Evolutionary conservation across 768 basidiomycete species (phyloP), one percentile per base, ranked within the genome.

Genomic region (Fomitopsis pulvina): DNA sequence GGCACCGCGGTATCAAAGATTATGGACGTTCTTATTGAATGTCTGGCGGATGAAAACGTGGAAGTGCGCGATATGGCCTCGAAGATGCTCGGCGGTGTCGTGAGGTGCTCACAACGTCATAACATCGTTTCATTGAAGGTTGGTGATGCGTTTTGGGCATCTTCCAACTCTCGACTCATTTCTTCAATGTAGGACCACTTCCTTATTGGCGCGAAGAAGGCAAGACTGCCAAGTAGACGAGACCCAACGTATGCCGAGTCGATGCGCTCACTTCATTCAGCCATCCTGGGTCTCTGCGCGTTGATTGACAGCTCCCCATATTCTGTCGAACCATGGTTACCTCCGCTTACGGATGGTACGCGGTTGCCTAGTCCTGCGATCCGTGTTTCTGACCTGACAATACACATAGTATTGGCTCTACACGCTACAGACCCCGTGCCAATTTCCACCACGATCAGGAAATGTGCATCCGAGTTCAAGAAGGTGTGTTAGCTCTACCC

Each of bases 41-140:
- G 92, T 65, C 69, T 96, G 47, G 75, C 80, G 9, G 92, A 96
- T 63, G 89, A 91, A 63, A 94, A 93, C 59, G 84, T 92, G 39
- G 92, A 96, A 68, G 92, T 96, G 34, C 79, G 92, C 55, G 88
- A 92, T 65, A 92, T 88, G 80, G 88, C 90, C 21, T 88, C 89
- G 4, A 84, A 84, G 68, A 85, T 85, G 37, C 70, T 96, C 40
- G 88, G 91, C 25, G 87, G 90, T 8, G 83, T 96, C 54, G 77
- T 96, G 47, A 76, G 92, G 53, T 92, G 89, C 59, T 92, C 92
- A n/a, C 90, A 92, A 61, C 77, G 91, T 50, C 81, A 90, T 53
- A 88, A 81, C 61, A 92, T 94, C 57, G 70, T 87, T 41, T 85
- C 87, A 1, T 69, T 95, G 57, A 92, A 88, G 79, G 89, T 88